Conservation (phyloP, 805 yeast genomes). For the Ogataea thermomethanolica region DNA sequence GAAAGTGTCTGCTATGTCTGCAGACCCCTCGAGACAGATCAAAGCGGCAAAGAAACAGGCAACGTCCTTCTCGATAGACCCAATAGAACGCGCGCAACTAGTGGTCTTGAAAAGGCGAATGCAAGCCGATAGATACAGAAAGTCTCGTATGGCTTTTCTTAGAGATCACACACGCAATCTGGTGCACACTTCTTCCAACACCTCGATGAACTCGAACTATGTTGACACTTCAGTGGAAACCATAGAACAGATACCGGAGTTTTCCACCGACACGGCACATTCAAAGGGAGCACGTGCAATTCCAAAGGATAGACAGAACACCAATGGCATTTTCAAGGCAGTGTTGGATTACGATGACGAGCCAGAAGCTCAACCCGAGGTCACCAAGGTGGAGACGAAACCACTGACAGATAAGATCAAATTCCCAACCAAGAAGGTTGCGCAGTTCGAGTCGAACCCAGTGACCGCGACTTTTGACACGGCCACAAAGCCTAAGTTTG, state of each 20-base stretch:
- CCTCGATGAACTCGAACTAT: constrained; percentile 16
- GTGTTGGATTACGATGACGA: constrained; percentile 18
- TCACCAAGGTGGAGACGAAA: constrained; percentile 5
- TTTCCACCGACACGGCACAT: constrained; percentile 1
- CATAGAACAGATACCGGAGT: constrained; percentile 10
- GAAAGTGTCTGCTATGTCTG: not conserved
- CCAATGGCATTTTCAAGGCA: constrained; percentile 24
- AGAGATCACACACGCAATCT: constrained; percentile 32
- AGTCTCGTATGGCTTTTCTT: constrained; percentile 43
- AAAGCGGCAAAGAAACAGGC: not conserved
- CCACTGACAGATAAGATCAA: constrained; percentile 24
- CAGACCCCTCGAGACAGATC: not conserved
- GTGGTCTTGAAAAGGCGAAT: constrained; percentile 32
- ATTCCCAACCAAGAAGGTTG: constrained; percentile 17
- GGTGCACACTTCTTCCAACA: constrained; percentile 12
- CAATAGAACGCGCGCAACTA: constrained; percentile 32
- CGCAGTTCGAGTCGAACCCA: constrained; percentile 16
- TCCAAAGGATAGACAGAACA: constrained; percentile 25
- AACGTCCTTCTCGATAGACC: constrained; percentile 25
- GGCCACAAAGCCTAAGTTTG: constrained; percentile 16
- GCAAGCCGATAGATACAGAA: constrained; percentile 46
- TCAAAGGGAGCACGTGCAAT: constrained; percentile 1
- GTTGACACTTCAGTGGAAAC: constrained; percentile 26
- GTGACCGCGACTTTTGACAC: constrained; percentile 17
- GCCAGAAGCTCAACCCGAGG: constrained; percentile 4